These are phyloP conservation scores for Eucalyptus sp. DNA, from an alignment of 345 rosid genomes.

Conservation along the genomic window DNA sequence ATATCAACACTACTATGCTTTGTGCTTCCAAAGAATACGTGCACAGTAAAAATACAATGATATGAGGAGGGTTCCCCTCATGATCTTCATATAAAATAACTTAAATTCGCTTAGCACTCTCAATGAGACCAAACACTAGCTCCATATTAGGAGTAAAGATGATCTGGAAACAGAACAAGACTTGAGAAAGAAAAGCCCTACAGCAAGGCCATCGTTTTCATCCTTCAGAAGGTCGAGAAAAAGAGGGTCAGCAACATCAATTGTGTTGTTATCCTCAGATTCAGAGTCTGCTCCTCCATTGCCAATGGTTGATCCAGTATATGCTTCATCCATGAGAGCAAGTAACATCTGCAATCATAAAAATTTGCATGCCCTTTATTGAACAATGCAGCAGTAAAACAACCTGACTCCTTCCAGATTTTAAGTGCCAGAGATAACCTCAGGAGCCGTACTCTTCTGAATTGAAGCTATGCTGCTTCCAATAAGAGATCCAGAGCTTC, in stretches of 20 bases:
- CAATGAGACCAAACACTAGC: neutral
- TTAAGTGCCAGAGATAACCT: slow-evolving; percentile 32
- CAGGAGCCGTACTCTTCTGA: slow-evolving; percentile 94
- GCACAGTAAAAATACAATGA: neutral
- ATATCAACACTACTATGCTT: neutral
- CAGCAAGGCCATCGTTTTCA: slow-evolving; percentile 96
- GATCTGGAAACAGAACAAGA: neutral
- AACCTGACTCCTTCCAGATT: neutral
- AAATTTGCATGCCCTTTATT: neutral
- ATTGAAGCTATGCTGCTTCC: slow-evolving; percentile 91
- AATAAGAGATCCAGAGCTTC: slow-evolving; percentile 70
- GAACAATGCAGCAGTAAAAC: neutral
- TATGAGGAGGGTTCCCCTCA: neutral
- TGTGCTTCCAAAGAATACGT: neutral
- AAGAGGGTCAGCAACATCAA: slow-evolving; percentile 78
- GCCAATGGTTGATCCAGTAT: slow-evolving; percentile 91
- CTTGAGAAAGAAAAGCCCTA: slow-evolving; percentile 13
- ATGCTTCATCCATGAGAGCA: slow-evolving; percentile 99
- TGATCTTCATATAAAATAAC: neutral
- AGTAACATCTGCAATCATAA: slow-evolving; percentile 68
- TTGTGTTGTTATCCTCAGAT: slow-evolving; percentile 75
- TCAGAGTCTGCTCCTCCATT: slow-evolving; percentile 88
- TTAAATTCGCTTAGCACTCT: neutral
- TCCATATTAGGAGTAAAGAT: neutral
- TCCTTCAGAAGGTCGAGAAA: slow-evolving; percentile 97